These are phyloP conservation scores for Stagonosporopsis cucurbitacearum DNA, from an alignment of 2,329 filamentous ascomycete genomes.

Conservation along the genomic window DNA sequence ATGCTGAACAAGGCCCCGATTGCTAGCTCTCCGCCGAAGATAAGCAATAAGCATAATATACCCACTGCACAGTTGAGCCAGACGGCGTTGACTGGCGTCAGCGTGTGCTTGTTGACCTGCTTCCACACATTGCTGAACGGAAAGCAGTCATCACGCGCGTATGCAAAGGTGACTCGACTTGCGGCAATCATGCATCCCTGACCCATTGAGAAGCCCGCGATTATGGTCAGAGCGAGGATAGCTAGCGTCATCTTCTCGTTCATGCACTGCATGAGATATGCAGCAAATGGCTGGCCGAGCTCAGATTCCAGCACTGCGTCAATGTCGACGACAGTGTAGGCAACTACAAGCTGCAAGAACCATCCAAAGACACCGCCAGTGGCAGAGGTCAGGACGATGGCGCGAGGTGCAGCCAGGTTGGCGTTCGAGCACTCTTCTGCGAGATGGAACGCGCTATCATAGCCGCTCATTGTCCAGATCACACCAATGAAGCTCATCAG, in stretches of 20 bases:
- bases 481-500: conserved; percentile 75
- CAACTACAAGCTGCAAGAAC: conserved; percentile 75
- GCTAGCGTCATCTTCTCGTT: conserved; percentile 66
- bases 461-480: conserved; percentile 73
- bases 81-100: conserved; percentile 73
- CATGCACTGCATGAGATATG: conserved; percentile 71
- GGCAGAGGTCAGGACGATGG: conserved; percentile 72
- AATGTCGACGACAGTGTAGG: conserved; percentile 73
- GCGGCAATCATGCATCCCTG: conserved; percentile 74
- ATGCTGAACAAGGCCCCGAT: conserved; percentile 74
- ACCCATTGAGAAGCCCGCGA: conserved; percentile 74
- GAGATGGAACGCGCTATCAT: conserved; percentile 75
- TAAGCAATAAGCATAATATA: conserved; percentile 65
- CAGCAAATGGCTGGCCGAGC: conserved; percentile 73
- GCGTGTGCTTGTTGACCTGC: conserved; percentile 64
- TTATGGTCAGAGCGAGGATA: conserved; percentile 69
- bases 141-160: conserved; percentile 75
- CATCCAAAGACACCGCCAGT: conserved; percentile 73
- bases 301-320: conserved; percentile 63
- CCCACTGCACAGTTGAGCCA: conserved; percentile 70
- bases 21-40: conserved; percentile 68
- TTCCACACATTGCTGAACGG: conserved; percentile 66
- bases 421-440: conserved; percentile 78
- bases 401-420: conserved; percentile 71
- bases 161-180: conserved; percentile 73